Evolutionary conservation across 306 rosid species (phyloP).

Genomic region (Malus sylvestris): DNA sequence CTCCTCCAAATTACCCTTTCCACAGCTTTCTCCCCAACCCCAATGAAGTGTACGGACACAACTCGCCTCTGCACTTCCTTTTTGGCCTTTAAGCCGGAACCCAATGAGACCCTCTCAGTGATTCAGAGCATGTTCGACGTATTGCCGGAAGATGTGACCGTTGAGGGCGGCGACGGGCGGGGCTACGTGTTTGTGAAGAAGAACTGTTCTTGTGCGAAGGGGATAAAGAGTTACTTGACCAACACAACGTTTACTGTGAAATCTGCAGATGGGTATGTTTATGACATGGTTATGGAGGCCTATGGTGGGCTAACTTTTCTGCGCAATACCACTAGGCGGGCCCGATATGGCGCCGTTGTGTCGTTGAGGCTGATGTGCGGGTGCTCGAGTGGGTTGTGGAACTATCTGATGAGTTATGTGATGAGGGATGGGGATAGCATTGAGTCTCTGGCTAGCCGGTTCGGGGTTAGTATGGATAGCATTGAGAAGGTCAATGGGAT

Average conservation of each 20-base stretch:
- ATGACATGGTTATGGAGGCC: conserved; percentile 60
- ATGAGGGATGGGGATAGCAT: conserved; percentile 81
- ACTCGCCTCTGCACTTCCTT: conserved; percentile 76
- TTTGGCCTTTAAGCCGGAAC: conserved; percentile 62
- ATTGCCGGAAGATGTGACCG: conserved; percentile 60
- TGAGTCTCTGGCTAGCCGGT: conserved; percentile 76
- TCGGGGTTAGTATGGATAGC: conserved; percentile 94
- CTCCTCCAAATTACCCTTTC: conserved; percentile 21
- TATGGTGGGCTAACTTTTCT: conserved; percentile 65
- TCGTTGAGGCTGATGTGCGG: conserved; percentile 83
- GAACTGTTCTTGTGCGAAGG: conserved; percentile 76
- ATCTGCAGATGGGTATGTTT: conserved; percentile 56
- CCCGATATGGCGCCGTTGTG: conserved; percentile 62
- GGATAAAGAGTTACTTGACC: conserved; percentile 50
- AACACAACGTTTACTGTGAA: conserved; percentile 73
- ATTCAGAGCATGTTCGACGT: conserved; percentile 91
- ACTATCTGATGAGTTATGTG: conserved; percentile 84
- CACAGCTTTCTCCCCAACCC: conserved; percentile 28
- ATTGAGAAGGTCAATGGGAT: conserved; percentile 80
- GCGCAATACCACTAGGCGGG: conserved; percentile 58
- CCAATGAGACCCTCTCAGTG: conserved; percentile 49
- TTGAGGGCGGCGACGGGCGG: conserved; percentile 57
- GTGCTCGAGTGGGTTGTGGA: conserved; percentile 86
- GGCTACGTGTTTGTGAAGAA: conserved; percentile 62
- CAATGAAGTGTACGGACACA: conserved; percentile 79